phyloP scores from a whole-genome alignment of 129 eudicot species.

The Lonicera japonica region DNA sequence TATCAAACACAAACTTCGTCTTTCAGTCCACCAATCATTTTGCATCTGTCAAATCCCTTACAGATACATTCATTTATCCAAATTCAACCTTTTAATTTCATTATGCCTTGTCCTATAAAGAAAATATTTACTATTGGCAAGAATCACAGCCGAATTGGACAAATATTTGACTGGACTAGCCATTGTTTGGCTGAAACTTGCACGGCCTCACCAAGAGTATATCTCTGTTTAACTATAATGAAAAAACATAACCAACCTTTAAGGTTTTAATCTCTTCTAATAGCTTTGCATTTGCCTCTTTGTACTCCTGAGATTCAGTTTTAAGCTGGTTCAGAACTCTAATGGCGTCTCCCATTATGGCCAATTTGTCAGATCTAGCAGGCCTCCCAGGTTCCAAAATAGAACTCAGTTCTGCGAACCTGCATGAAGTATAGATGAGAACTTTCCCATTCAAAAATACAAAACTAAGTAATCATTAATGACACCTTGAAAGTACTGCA shows the following conservation, averaged over 20 bases:
- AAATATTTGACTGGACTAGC: no score
- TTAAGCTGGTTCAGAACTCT: constrained; percentile 73
- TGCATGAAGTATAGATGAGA: constrained; percentile 16
- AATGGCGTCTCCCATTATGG: constrained; percentile 72
- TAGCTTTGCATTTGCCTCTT: constrained; percentile 56
- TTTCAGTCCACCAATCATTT: no score
- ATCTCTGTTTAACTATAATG: no score
- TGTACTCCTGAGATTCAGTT: constrained; percentile 58
- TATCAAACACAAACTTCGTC: no score
- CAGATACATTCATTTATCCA: no score
- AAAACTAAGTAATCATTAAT: neutral
- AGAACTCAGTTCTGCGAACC: constrained; percentile 73
- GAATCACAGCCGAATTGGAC: no score
- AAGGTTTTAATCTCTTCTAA: constrained; percentile 72
- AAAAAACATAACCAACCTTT: constrained; percentile 42
- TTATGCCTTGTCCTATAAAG: no score
- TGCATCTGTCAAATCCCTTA: no score
- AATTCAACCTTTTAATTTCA: no score
- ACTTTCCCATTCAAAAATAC: neutral
- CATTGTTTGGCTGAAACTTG: no score
- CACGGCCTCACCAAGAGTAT: no score
- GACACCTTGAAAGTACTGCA: neutral
- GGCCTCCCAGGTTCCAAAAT: constrained; percentile 81
- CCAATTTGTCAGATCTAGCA: constrained; percentile 68
- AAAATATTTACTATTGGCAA: no score